Conservation (phyloP, 2,329 filamentous ascomycete genomes). For the Ceratocystis cacaofunesta region DNA sequence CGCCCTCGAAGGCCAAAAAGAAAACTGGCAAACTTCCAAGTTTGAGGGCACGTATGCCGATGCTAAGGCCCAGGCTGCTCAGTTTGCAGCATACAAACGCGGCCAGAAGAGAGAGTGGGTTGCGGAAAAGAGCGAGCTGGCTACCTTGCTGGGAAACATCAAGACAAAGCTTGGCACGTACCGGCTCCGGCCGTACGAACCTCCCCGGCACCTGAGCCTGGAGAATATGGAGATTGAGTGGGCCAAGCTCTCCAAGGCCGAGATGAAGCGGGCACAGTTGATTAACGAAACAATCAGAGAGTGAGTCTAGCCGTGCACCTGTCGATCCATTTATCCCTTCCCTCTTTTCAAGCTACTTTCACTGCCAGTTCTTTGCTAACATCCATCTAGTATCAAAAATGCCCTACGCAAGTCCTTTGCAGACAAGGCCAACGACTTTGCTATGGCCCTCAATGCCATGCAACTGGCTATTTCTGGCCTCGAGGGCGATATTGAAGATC, state of each 20-base stretch:
- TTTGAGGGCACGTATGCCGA: slow-evolving; percentile 89
- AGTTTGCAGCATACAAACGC: slow-evolving; percentile 81
- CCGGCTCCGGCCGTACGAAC: slow-evolving; percentile 76
- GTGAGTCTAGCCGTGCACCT: slow-evolving; percentile 30
- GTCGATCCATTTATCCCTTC: neutral
- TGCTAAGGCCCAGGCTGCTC: slow-evolving; percentile 69
- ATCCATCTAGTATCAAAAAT: slow-evolving; percentile 65
- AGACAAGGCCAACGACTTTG: slow-evolving; percentile 97
- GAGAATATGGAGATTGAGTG: slow-evolving; percentile 75
- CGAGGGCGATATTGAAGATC: slow-evolving; percentile 92
- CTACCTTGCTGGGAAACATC: slow-evolving; percentile 88
- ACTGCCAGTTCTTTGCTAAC: neutral
- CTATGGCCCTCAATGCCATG: slow-evolving; percentile 84
- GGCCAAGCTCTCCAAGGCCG: slow-evolving; percentile 62
- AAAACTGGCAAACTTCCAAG: slow-evolving; percentile 60
- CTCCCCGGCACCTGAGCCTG: slow-evolving; percentile 66
- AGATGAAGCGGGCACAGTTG: slow-evolving; percentile 76
- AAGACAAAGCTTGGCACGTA: slow-evolving; percentile 98
- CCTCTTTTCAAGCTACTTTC: neutral
- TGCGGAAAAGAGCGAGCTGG: slow-evolving; percentile 90
- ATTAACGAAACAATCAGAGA: slow-evolving; percentile 98
- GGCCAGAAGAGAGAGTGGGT: slow-evolving; percentile 91
- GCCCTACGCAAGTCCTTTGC: slow-evolving; percentile 81
- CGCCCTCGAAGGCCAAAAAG: slow-evolving; percentile 57
- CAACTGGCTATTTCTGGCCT: slow-evolving; percentile 91